These are phyloP conservation scores for Venturia nashicola DNA, from an alignment of 2,329 filamentous ascomycete genomes.

Conservation along the genomic window DNA sequence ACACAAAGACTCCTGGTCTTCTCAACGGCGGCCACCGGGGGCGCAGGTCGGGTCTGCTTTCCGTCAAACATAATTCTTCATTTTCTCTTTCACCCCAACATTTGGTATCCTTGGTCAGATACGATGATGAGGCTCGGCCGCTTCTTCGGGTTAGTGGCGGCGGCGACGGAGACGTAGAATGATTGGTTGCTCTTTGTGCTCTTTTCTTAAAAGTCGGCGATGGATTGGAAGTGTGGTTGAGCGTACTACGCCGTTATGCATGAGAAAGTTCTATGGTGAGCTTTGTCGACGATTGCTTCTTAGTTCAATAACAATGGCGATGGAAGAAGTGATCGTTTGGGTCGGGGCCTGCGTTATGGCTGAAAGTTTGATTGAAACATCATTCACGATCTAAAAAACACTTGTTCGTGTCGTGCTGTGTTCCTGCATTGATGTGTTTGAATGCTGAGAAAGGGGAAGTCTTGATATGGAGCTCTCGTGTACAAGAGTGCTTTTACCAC, in stretches of 20 bases:
- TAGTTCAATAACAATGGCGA: not conserved
- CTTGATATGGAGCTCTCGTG: no score
- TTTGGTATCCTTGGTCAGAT: not conserved
- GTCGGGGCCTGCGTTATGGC: not conserved
- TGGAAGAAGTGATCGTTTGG: not conserved
- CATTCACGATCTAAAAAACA: not conserved
- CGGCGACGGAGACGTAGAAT: not conserved
- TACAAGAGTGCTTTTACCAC: no score
- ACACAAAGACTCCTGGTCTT: not conserved
- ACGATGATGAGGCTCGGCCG: not conserved
- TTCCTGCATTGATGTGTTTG: not conserved
- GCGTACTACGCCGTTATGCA: no score
- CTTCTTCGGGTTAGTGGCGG: not conserved
- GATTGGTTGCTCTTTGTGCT: not conserved
- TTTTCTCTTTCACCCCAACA: not conserved
- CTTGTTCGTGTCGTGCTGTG: not conserved
- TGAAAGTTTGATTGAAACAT: constrained; percentile 1
- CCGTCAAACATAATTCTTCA: constrained; percentile 1
- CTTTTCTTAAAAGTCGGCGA: not conserved
- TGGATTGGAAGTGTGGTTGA: not conserved
- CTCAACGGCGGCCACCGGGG: not conserved
- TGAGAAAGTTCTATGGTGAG: not conserved
- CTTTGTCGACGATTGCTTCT: not conserved
- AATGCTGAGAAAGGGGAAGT: no score
- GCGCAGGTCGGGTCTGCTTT: constrained; percentile 3